Percentiles rank a stretch among this genome's conserved stretches.
Evolutionary conservation across 2,329 filamentous ascomycete species (phyloP).

Genomic region (Hawksworthiomyces lignivorus): DNA sequence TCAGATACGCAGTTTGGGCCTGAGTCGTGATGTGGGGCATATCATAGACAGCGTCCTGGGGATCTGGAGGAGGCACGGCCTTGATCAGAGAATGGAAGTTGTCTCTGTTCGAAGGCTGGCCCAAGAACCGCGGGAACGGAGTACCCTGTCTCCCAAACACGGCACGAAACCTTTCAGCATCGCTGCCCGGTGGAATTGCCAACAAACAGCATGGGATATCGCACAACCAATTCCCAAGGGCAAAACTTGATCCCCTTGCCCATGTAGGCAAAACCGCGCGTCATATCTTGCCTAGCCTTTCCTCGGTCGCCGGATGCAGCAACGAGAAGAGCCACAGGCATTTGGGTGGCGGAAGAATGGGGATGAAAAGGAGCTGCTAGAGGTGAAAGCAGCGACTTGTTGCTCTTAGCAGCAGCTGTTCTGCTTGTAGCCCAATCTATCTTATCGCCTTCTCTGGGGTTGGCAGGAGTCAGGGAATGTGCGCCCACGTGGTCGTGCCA

Average conservation of each 20-base stretch:
- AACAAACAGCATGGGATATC: constrained; percentile 54
- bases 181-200: constrained; percentile 47
- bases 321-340: neutral
- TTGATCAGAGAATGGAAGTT: constrained; percentile 23
- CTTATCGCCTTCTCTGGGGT: too few relatives aligned
- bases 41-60: neutral
- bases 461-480: too few relatives aligned
- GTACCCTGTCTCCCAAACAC: constrained; percentile 53
- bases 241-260: constrained; percentile 27
- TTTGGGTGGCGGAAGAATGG: too few relatives aligned
- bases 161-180: constrained; percentile 49
- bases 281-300: neutral
- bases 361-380: neutral
- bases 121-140: constrained; percentile 61
- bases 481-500: neutral
- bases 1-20: neutral
- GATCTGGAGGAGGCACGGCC: constrained; percentile 1
- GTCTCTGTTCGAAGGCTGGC: constrained; percentile 41
- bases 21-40: neutral
- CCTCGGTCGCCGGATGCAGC: neutral
- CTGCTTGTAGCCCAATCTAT: too few relatives aligned
- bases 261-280: neutral
- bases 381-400: neutral
- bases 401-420: too few relatives aligned
- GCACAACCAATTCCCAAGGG: constrained; percentile 44